phyloP scores from a whole-genome alignment of 2,329 filamentous ascomycete genomes.

The Ciborinia camelliae region DNA sequence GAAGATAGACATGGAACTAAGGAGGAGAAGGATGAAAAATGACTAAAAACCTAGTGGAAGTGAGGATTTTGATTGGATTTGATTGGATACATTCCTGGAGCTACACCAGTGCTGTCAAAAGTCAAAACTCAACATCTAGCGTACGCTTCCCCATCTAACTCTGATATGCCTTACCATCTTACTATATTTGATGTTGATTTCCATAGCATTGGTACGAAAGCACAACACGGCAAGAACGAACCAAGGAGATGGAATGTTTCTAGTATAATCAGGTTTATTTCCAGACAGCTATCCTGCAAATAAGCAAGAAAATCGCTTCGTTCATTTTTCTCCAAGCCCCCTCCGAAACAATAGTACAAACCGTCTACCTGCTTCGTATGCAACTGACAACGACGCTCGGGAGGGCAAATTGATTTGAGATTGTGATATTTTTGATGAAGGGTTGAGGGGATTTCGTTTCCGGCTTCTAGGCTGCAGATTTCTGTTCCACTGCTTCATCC shows the following conservation, averaged over 20 bases:
- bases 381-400: conserved; percentile 4
- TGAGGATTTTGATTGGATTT: not conserved
- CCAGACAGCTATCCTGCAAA: conserved; percentile 5
- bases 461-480: conserved; percentile 19
- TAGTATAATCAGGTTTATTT: not conserved
- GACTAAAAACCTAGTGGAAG: not conserved
- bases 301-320: not conserved
- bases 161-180: conserved; percentile 8
- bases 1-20: conserved; percentile 11
- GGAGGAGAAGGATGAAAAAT: conserved; percentile 4
- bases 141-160: conserved; percentile 8
- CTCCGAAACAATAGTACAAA: not conserved
- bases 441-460: conserved; percentile 11
- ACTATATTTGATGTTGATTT: not conserved
- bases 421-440: conserved; percentile 4
- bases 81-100: not conserved
- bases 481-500: conserved; percentile 15
- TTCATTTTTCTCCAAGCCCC: not conserved
- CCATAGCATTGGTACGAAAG: conserved; percentile 1
- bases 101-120: too few relatives aligned
- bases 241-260: conserved; percentile 8
- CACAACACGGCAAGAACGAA: conserved; percentile 14
- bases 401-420: not conserved
- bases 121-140: too few relatives aligned
- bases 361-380: not conserved